Evolutionary conservation across 2,329 filamentous ascomycete genomes (phyloP).

Genomic region (Nothomitra cinnamomea): DNA sequence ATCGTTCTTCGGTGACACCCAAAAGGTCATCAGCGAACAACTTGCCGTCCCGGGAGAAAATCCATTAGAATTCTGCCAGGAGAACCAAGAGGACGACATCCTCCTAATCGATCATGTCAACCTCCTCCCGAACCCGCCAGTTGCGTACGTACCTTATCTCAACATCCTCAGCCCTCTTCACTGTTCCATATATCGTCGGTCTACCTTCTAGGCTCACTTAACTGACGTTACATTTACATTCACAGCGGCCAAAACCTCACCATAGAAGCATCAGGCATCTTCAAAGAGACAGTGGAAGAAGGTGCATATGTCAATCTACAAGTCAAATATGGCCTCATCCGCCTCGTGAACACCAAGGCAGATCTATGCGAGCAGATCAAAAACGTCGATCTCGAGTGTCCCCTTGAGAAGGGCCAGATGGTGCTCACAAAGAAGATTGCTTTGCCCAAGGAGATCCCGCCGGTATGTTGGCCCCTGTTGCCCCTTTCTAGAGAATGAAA

Average conservation of each 20-base stretch:
- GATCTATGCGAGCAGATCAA: slow-evolving; percentile 80
- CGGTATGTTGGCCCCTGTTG: slow-evolving; percentile 40
- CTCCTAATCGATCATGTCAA: slow-evolving; percentile 66
- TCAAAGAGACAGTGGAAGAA: slow-evolving; percentile 53
- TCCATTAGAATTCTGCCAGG: slow-evolving; percentile 62
- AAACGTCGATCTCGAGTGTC: slow-evolving; percentile 80
- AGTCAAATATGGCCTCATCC: slow-evolving; percentile 92
- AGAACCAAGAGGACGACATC: slow-evolving; percentile 49
- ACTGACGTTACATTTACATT: slow-evolving; percentile 1
- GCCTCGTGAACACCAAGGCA: slow-evolving; percentile 60
- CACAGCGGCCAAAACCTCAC: slow-evolving; percentile 56
- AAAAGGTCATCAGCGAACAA: slow-evolving; percentile 33
- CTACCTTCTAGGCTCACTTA: slow-evolving; percentile 12
- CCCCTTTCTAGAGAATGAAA: not conserved
- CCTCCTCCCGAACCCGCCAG: slow-evolving; percentile 69
- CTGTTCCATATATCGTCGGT: not conserved
- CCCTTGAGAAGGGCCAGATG: slow-evolving; percentile 63
- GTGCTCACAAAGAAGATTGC: slow-evolving; percentile 65
- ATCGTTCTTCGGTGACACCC: slow-evolving; percentile 28
- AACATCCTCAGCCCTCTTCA: not conserved
- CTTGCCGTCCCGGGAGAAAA: slow-evolving; percentile 68
- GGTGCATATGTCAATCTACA: slow-evolving; percentile 68
- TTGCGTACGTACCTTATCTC: slow-evolving; percentile 45
- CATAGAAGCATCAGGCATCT: slow-evolving; percentile 63
- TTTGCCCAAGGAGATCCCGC: slow-evolving; percentile 72